Conservation (phyloP, 306 rosid genomes). For the Mucuna pruriens region DNA sequence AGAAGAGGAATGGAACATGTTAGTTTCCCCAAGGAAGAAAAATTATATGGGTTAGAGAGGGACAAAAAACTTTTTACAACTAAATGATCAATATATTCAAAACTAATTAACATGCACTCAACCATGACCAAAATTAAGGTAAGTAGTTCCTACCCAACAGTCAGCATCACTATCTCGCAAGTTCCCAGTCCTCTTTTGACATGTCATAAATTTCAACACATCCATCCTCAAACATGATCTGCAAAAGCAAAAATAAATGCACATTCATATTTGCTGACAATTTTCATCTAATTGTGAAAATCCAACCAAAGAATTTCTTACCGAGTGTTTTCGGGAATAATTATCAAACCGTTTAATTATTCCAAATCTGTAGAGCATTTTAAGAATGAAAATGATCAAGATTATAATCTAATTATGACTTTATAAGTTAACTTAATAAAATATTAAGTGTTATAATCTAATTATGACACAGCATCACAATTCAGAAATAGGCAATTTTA, state of each 20-base stretch:
- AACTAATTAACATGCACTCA: not conserved
- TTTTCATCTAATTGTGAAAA: slow-evolving; percentile 27
- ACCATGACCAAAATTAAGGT: not conserved
- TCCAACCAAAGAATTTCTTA: slow-evolving; percentile 43
- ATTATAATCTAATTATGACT: not conserved
- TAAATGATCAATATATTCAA: slow-evolving; percentile 14
- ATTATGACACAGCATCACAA: not conserved
- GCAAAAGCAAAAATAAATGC: slow-evolving; percentile 45
- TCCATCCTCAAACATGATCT: slow-evolving; percentile 90
- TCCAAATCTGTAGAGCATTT: slow-evolving; percentile 70
- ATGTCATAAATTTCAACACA: slow-evolving; percentile 62
- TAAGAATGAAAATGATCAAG: slow-evolving; percentile 8
- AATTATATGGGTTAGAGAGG: not conserved
- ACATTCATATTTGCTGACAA: slow-evolving; percentile 9
- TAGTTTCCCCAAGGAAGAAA: slow-evolving; percentile 15
- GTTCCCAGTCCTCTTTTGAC: slow-evolving; percentile 90
- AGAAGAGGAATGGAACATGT: not conserved
- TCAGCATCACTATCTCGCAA: slow-evolving; percentile 56
- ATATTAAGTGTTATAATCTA: not conserved
- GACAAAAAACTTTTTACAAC: not conserved
- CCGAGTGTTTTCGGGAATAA: slow-evolving; percentile 70
- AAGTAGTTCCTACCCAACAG: slow-evolving; percentile 37
- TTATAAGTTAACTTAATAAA: not conserved
- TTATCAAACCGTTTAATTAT: slow-evolving; percentile 68
- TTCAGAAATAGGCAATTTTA: slow-evolving; percentile 17